Evolutionary conservation across 2,329 filamentous ascomycete species (phyloP).

Genomic region (Colletotrichum sp.): DNA sequence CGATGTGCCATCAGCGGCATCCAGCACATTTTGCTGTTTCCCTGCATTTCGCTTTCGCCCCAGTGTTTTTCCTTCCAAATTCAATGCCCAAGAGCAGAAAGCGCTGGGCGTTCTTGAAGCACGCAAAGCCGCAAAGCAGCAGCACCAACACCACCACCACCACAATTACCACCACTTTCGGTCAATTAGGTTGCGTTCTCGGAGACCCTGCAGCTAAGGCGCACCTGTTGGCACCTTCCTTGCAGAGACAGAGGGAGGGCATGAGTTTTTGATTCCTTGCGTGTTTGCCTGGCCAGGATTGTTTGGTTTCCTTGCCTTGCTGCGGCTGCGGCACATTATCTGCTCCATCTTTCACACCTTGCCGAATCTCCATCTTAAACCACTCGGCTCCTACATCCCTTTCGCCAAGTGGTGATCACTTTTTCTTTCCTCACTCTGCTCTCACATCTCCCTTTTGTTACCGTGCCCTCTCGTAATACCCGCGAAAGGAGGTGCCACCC

Average conservation of each 20-base stretch:
- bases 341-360: neutral
- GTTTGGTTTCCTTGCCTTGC: neutral
- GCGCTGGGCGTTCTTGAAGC: neutral
- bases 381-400: constrained; percentile 4
- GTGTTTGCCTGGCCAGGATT: neutral
- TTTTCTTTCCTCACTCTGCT: neutral
- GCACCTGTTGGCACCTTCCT: neutral
- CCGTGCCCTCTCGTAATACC: neutral
- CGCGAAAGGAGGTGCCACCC: neutral
- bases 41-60: neutral
- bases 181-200: neutral
- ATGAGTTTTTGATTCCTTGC: neutral
- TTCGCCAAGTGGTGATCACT: neutral
- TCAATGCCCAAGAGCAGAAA: neutral
- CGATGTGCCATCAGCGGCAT: neutral
- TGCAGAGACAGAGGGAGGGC: neutral
- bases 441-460: neutral
- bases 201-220: neutral
- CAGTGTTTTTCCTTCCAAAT: neutral
- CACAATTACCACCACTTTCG: neutral
- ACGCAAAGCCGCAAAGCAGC: constrained; percentile 2
- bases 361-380: neutral
- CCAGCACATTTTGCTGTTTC: neutral
- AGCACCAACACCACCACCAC: neutral
- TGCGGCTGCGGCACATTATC: neutral